Evolutionary conservation across 257 asterid species (phyloP).

Genomic region (Gentiana macrophylla): DNA sequence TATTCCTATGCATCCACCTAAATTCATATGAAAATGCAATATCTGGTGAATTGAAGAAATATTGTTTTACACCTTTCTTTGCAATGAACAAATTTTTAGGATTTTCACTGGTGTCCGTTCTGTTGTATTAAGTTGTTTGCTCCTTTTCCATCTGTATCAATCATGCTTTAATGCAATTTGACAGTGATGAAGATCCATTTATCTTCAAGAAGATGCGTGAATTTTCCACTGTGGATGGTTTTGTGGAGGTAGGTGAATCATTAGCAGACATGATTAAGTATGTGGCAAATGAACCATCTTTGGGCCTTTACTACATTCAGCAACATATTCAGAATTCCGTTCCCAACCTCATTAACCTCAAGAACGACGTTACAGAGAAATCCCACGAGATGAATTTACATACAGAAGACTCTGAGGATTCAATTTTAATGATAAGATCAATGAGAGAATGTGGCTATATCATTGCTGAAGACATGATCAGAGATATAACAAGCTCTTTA

Average conservation of each 20-base stretch:
- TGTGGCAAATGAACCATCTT: constrained; percentile 94
- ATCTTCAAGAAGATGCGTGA: constrained; percentile 72
- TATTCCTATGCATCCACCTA: too few relatives aligned
- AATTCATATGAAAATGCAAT: too few relatives aligned
- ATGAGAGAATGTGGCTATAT: constrained; percentile 85
- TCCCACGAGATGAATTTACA: constrained; percentile 59
- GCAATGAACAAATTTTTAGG: too few relatives aligned
- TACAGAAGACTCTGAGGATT: constrained; percentile 78
- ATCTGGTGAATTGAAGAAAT: too few relatives aligned
- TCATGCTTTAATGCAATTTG: neutral
- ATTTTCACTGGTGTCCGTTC: too few relatives aligned
- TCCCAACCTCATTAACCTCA: constrained; percentile 63
- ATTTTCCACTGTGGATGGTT: constrained; percentile 73
- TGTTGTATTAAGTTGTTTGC: too few relatives aligned
- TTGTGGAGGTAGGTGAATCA: constrained; percentile 69
- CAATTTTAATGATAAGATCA: constrained; percentile 49
- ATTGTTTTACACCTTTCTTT: too few relatives aligned
- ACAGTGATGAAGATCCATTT: constrained; percentile 75
- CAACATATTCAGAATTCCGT: constrained; percentile 69
- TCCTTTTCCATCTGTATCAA: too few relatives aligned
- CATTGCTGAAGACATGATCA: constrained; percentile 69
- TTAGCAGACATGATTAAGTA: constrained; percentile 74
- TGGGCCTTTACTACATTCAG: constrained; percentile 88
- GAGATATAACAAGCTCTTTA: constrained; percentile 54
- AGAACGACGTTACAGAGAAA: constrained; percentile 44